Evolutionary conservation across 2,329 filamentous ascomycete species (phyloP).

Genomic region (Xylariaceae sp.): DNA sequence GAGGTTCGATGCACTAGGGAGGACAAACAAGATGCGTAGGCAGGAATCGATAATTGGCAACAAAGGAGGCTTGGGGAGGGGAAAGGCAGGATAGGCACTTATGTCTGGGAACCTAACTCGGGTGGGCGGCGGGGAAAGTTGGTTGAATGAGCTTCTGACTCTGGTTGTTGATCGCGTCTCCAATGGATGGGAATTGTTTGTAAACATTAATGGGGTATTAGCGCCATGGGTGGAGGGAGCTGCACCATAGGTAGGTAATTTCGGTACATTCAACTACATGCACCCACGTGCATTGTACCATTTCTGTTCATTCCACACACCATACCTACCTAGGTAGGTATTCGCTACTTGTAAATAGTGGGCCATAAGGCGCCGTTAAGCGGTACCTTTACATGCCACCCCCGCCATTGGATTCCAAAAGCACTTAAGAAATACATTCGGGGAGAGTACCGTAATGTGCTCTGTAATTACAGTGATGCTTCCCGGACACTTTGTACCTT

Average conservation of each 20-base stretch:
- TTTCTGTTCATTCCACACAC: too few species aligned
- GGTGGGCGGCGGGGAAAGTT: background rate
- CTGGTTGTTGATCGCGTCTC: slow-evolving; percentile 18
- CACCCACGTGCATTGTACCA: too few species aligned
- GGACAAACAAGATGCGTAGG: background rate
- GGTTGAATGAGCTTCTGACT: background rate
- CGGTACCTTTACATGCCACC: too few species aligned
- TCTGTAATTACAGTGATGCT: too few species aligned
- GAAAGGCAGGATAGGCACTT: background rate
- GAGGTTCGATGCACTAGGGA: background rate
- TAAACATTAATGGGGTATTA: slow-evolving; percentile 13
- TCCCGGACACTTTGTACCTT: too few species aligned
- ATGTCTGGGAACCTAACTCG: background rate
- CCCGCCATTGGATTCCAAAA: too few species aligned
- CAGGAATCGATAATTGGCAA: background rate
- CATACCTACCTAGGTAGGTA: background rate
- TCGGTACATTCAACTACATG: background rate
- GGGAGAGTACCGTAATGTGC: too few species aligned
- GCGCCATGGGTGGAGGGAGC: slow-evolving; percentile 8
- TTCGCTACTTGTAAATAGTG: too few species aligned
- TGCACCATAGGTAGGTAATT: background rate
- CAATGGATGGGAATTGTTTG: slow-evolving; percentile 11
- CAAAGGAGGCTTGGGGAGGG: background rate
- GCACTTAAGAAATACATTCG: too few species aligned
- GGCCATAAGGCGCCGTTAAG: too few species aligned